phyloP scores from a whole-genome alignment of 805 yeast species.

The Ogataea siamensis region DNA sequence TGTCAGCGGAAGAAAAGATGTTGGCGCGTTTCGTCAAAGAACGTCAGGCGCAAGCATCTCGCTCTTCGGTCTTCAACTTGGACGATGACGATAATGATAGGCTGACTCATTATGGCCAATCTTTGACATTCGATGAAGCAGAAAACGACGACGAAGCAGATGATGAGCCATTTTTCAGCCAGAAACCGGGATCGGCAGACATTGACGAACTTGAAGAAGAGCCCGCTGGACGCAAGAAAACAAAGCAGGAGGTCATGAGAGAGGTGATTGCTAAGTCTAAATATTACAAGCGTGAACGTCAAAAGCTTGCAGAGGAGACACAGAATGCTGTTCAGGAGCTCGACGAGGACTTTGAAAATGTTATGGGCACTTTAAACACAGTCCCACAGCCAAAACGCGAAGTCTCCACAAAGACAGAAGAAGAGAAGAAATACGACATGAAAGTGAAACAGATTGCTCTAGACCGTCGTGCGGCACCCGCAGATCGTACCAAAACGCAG shows the following conservation, averaged over 20 bases:
- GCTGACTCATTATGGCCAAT: constrained; percentile 78
- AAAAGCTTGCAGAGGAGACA: constrained; percentile 55
- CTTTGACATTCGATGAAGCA: constrained; percentile 54
- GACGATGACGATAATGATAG: constrained; percentile 63
- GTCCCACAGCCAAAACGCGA: constrained; percentile 27
- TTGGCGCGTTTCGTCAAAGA: constrained; percentile 91
- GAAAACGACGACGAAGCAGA: constrained; percentile 18
- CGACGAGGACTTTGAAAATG: constrained; percentile 71
- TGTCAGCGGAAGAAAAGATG: constrained; percentile 92
- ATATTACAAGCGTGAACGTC: constrained; percentile 73
- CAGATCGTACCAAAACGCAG: constrained; percentile 76
- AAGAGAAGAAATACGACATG: constrained; percentile 55
- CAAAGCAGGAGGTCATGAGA: constrained; percentile 82
- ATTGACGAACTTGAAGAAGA: constrained; percentile 35
- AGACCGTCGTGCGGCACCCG: constrained; percentile 76
- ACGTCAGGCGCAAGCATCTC: constrained; percentile 61
- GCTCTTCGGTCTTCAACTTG: constrained; percentile 63
- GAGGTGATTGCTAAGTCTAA: constrained; percentile 83
- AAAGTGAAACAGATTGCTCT: constrained; percentile 63
- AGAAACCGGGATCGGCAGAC: constrained; percentile 32
- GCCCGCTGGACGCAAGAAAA: constrained; percentile 56
- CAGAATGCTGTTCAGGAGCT: constrained; percentile 62
- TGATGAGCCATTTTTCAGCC: constrained; percentile 33
- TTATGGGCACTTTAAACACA: constrained; percentile 43
- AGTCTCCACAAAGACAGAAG: constrained; percentile 40